Evolutionary conservation across 164 flowering plant species (phyloP), one percentile per base, ranked within the genome.

Genomic region (Tetrastigma voinierianum): DNA sequence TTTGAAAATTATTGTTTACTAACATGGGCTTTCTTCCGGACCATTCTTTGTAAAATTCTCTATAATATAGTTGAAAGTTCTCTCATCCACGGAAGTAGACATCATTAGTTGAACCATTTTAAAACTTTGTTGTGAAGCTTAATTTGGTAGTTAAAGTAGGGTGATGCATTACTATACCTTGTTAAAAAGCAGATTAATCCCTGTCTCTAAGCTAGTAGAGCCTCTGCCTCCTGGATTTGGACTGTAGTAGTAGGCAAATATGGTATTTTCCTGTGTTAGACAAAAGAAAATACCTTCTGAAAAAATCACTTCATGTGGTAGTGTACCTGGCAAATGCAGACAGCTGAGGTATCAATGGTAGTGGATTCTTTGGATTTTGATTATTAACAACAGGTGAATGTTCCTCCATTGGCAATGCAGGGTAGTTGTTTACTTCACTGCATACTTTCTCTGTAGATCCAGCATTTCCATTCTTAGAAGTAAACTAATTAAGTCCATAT

Each of bases 151-250:
- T 17, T n/a, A 15, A 23, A 40, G 43, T 2, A 43, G 14, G 10
- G 54, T 12, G 13, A 21, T 18, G 2, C 51, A 25, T 13, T 18
- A 32, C 15, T 46, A 18, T 77, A 96, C 99, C 97, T 93, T 96
- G 70, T 78, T 71, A 70, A 96, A 91, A 73, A 93, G 89, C 17
- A 96, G 73, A 68, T 76, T 87, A 46, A 93, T 88, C 66, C 94
- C 93, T 32, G 99, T 93, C 75, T 96, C 99, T 10, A 96, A 97
- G 74, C 96, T 93, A 52, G 99, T 96, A 84, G 91, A 98, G 57
- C 98, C 99, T 70, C 91, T 90, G 69, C 96, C 96, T 70, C 86
- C 88, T 12, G 96, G 96, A 72, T 76, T 87, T 64, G n/a, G n/a
- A n/a, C n/a, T n/a, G n/a, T n/a, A n/a, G n/a, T n/a, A n/a, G n/a